Base-by-base conservation (phyloP, 805 yeast species). In the Saccharomycopsis lassenensis region DNA sequence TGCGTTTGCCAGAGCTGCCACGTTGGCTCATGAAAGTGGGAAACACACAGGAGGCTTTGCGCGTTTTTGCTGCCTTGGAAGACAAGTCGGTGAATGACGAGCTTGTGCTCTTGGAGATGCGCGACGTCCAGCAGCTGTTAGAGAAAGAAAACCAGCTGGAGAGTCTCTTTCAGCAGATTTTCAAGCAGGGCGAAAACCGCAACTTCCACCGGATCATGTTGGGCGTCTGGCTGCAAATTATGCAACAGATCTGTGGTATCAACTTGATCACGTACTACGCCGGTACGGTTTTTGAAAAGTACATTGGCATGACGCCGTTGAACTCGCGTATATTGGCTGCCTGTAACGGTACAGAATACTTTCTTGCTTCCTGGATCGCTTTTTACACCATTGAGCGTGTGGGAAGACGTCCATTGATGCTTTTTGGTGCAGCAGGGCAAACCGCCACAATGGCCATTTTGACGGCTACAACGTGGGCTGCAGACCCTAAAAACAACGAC, bases 241-340 rank as follows among this genome's bases (percentile, higher is more conserved):
- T 72, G 67, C 80, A 74, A 59, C 83, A 77, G 55, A 68, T 76
- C 49, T 69, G 78, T 34, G 84, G 84, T 48, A 71, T 79, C 56
- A 77, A 77, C 47, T 77, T 79, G 28, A 74, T 76, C 45, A 73
- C 74, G 41, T 77, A 75, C 58, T 77, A 77, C 48, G 67, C 78
- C 22, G 67, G 77, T 15, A 71, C 70, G 29, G 55, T 72, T 46
- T 71, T 71, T 46, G 66, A 69, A 52, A 56, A 63, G 31, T 64
- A 71, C 20, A 66, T 75, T 49, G 66, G 64, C 39, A 57, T 67
- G 46, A 59, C 58, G 16, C 62, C 72, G 54, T 64, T 71, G 52
- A 57, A 71, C 48, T 59, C 81, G 16, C 63, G 74, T 54, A 61
- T 75, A 45, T 61, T 77, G 48, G 81, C 81, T 49, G 81, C 80